Conservation (phyloP, 2,329 filamentous ascomycete genomes). For the Pseudogymnoascus sp. region DNA sequence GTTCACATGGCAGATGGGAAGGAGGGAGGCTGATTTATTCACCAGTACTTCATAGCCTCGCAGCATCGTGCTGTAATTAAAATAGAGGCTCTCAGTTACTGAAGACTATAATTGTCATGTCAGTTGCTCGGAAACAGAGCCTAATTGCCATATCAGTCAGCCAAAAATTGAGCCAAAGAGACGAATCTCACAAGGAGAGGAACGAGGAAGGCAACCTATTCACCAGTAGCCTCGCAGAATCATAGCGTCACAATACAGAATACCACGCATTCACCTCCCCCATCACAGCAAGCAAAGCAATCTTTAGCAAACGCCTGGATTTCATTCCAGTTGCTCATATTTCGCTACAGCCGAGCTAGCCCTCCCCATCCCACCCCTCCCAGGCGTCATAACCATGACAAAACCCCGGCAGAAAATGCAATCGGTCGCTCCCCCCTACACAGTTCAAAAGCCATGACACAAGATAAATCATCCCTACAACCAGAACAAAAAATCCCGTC, state of each 20-base stretch:
- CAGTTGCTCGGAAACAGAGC: not conserved
- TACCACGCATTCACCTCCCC: not conserved
- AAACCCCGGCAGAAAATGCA: slow-evolving; percentile 7
- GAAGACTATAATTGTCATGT: not conserved
- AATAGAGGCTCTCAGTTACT: not conserved
- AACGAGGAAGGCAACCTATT: not conserved
- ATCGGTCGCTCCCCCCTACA: not conserved
- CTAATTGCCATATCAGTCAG: not conserved
- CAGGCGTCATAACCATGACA: slow-evolving; percentile 12
- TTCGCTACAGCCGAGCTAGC: slow-evolving; percentile 16
- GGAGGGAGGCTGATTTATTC: not conserved
- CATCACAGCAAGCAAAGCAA: not conserved
- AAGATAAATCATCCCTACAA: not conserved
- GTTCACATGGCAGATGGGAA: not conserved
- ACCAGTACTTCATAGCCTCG: not conserved
- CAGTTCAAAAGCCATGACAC: slow-evolving; percentile 7
- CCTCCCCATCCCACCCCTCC: slow-evolving; percentile 11
- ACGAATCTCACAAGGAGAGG: not conserved
- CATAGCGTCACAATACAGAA: not conserved
- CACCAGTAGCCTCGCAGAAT: not conserved
- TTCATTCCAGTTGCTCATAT: slow-evolving; percentile 12
- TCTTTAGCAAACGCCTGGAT: not conserved
- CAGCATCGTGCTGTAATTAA: not conserved
- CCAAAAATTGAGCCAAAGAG: not conserved
- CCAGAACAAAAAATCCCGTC: not conserved